A percentile compares a stretch with the other conserved stretches of the same genome.
Evolutionary conservation across 2,329 filamentous ascomycete genomes (phyloP).

Genomic region (Lecanicillium sp.): DNA sequence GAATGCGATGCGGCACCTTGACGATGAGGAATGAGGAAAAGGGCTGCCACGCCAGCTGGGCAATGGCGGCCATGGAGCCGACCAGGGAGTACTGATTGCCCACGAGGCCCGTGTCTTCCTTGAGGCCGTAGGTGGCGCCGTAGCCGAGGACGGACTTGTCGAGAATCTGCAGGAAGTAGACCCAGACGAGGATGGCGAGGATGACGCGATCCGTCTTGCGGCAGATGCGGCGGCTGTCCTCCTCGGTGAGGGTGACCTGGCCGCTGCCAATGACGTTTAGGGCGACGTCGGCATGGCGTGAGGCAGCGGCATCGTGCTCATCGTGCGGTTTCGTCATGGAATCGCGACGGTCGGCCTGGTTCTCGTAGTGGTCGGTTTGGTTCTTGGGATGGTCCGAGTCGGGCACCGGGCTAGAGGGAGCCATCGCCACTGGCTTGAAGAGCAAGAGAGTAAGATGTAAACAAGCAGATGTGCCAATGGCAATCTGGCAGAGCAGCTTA

Average conservation of each 20-base stretch:
- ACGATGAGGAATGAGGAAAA: conserved; percentile 54
- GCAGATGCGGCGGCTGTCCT: conserved; percentile 38
- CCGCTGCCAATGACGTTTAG: background rate
- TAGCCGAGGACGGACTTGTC: conserved; percentile 52
- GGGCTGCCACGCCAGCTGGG: conserved; percentile 53
- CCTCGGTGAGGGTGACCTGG: conserved; percentile 22
- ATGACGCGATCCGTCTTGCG: conserved; percentile 55
- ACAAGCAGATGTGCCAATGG: too few species aligned
- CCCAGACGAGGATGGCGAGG: conserved; percentile 45
- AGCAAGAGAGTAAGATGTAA: too few species aligned
- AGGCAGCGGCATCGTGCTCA: background rate
- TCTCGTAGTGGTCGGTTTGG: too few species aligned
- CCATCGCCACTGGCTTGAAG: too few species aligned
- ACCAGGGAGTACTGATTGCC: conserved; percentile 50
- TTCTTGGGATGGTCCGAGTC: too few species aligned
- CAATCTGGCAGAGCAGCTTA: too few species aligned
- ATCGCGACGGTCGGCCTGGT: too few species aligned
- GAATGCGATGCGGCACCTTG: conserved; percentile 49
- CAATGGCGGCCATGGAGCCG: conserved; percentile 49
- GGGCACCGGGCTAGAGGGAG: too few species aligned
- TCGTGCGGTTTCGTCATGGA: background rate
- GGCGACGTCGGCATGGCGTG: conserved; percentile 5
- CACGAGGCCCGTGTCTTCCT: conserved; percentile 38
- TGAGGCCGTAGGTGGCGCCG: conserved; percentile 47
- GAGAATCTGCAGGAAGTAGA: conserved; percentile 53